phyloP scores from a whole-genome alignment of 768 basidiomycete species.

The Amanita fuliginea region DNA sequence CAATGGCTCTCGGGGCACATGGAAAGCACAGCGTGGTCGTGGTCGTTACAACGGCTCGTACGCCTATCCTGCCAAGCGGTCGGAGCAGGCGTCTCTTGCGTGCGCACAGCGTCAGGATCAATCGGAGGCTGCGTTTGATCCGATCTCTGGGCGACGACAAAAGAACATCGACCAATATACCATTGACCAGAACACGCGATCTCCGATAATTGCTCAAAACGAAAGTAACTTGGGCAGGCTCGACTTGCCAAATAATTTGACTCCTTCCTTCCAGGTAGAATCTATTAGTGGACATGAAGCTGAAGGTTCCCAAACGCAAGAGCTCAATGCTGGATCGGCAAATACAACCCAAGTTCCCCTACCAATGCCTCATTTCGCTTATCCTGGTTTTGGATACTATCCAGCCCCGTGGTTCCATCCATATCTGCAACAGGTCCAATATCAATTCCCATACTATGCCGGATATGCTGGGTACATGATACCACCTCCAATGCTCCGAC shows the following conservation, averaged over 20 bases:
- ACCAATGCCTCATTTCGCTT: not conserved
- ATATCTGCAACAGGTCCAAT: slow-evolving; percentile 39
- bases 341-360: not conserved
- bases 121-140: not conserved
- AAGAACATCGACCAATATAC: not conserved
- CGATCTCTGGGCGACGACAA: too few species aligned
- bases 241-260: not conserved
- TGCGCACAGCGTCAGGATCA: not conserved
- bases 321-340: not conserved
- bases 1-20: slow-evolving; percentile 42
- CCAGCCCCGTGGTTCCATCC: slow-evolving; percentile 18
- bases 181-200: not conserved
- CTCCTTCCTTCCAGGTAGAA: not conserved
- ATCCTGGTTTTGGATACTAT: slow-evolving; percentile 4
- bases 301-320: not conserved
- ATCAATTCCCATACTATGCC: slow-evolving; percentile 38
- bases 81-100: not conserved
- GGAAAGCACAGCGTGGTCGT: slow-evolving; percentile 34
- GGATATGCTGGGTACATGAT: slow-evolving; percentile 32
- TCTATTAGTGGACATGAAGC: not conserved
- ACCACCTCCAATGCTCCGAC: slow-evolving; percentile 4
- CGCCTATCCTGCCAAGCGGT: not conserved
- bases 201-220: not conserved
- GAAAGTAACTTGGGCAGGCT: not conserved
- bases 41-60: slow-evolving; percentile 20